Conservation (phyloP, 2,329 filamentous ascomycete species). For the Raffaelea arxii region DNA sequence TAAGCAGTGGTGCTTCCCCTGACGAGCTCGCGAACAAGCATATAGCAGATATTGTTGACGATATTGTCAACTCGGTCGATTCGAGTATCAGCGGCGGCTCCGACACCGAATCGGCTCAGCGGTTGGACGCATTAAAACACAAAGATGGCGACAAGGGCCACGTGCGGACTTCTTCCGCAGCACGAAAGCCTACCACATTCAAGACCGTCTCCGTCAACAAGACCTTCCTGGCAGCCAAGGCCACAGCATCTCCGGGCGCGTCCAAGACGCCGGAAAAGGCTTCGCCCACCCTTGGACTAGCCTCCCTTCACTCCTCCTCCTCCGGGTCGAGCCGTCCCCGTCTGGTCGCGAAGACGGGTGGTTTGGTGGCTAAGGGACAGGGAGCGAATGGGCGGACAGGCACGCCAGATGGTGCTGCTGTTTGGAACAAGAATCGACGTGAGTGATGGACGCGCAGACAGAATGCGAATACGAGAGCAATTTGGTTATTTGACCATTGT, state of each 20-base stretch:
- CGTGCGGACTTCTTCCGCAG: constrained; percentile 44
- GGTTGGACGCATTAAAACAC: constrained; percentile 42
- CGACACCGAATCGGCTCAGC: constrained; percentile 65
- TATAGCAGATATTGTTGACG: constrained; percentile 46
- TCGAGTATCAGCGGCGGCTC: constrained; percentile 66
- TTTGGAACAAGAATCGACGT: constrained; percentile 89
- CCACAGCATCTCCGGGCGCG: constrained; percentile 27
- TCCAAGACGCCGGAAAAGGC: constrained; percentile 44
- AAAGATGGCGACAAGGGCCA: constrained; percentile 51
- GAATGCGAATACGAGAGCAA: neutral
- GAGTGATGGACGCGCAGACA: constrained; percentile 24
- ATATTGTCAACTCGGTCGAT: constrained; percentile 51
- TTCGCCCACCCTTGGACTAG: constrained; percentile 30
- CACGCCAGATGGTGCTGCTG: constrained; percentile 61
- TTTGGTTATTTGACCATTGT: too few species aligned
- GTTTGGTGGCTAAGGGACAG: constrained; percentile 33
- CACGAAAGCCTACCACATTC: constrained; percentile 70
- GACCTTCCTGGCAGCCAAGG: constrained; percentile 70
- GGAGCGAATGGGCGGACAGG: constrained; percentile 47
- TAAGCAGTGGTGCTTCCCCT: constrained; percentile 38
- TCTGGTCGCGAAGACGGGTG: constrained; percentile 65
- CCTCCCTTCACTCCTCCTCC: constrained; percentile 33
- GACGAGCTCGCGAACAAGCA: constrained; percentile 49
- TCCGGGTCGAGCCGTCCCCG: constrained; percentile 50
- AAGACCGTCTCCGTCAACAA: constrained; percentile 81